phyloP scores from a whole-genome alignment of 805 yeast genomes.

The Metschnikowia dekortorum region DNA sequence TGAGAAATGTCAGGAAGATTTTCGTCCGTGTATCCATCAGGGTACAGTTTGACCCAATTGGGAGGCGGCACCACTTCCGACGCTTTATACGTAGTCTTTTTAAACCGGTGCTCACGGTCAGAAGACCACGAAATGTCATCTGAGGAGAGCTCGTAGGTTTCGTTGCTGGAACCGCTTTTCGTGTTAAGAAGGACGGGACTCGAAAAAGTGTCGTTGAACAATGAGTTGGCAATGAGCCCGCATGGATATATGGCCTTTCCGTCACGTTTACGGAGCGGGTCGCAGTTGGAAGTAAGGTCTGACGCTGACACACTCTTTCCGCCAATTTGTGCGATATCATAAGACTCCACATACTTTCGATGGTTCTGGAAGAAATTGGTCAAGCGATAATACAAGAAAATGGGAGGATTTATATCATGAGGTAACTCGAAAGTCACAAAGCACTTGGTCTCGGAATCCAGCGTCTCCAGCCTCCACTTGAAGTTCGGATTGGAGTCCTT shows the following conservation, averaged over 20 bases:
- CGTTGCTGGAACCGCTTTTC: slow-evolving; percentile 39
- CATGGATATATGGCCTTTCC: slow-evolving; percentile 73
- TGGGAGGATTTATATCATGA: slow-evolving; percentile 60
- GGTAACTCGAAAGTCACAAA: slow-evolving; percentile 70
- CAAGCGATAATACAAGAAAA: slow-evolving; percentile 76
- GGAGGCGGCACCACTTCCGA: slow-evolving; percentile 88
- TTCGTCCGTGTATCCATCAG: slow-evolving; percentile 82
- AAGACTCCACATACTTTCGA: slow-evolving; percentile 85
- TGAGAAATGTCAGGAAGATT: slow-evolving; percentile 71
- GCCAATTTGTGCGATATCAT: slow-evolving; percentile 72
- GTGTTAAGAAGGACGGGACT: slow-evolving; percentile 46
- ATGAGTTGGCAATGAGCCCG: slow-evolving; percentile 89
- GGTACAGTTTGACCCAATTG: slow-evolving; percentile 75
- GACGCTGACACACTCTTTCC: slow-evolving; percentile 63
- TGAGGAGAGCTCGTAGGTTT: slow-evolving; percentile 42
- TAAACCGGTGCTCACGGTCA: slow-evolving; percentile 62
- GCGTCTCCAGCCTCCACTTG: slow-evolving; percentile 56
- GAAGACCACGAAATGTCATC: slow-evolving; percentile 80
- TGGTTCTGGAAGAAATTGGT: slow-evolving; percentile 94
- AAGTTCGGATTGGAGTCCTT: slow-evolving; percentile 43
- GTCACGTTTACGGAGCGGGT: slow-evolving; percentile 38
- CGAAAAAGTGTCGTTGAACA: slow-evolving; percentile 82
- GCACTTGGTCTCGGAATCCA: slow-evolving; percentile 46
- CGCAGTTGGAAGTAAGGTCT: slow-evolving; percentile 41
- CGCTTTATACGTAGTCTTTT: slow-evolving; percentile 64